Base-by-base conservation (phyloP, 202 grass and related monocot genomes). In the Dendrocalamus latiflorus region DNA sequence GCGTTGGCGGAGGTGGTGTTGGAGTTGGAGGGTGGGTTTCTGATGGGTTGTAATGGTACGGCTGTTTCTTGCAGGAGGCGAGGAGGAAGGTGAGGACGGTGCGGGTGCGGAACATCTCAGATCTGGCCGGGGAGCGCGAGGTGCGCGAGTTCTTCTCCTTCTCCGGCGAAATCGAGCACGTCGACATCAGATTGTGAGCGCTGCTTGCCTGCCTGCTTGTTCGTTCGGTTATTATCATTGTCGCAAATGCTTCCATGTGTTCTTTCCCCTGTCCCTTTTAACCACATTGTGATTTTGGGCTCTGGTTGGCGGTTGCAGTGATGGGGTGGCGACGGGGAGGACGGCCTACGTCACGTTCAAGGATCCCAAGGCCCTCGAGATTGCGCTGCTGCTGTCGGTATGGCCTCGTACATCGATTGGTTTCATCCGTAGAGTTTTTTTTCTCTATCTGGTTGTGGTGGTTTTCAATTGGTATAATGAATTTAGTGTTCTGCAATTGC, bases 71-170 rank as follows among this genome's bases (percentile, higher is more conserved):
- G 79, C 83, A 90, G 88, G 88, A 58, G 38, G 62, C 51, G 59
- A 69, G 66, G 67, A 74, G 60, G 79, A 68, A 62, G 87, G 90
- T 80, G 68, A 90, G 92, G 87, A 93, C 95, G 65, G 95, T 98
- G 85, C 77, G 83, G 75, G 95, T 95, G 78, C 74, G 90, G 60
- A 95, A 98, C 74, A 89, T 98, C 53, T 98, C 95, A 93, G 95
- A 98, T 98, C 95, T 95, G 85, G 90, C 89, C 0, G 88, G 91
- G 51, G 95, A 95, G 81, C 87, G 91, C 74, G 95, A 98, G 95
- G 92, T 95, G 86, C 90, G 93, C 30, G 90, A 98, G 81, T 98
- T 98, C 90, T 98, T 98, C 89, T 98, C 95, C 55, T 98, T 98
- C 64, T 93, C 96, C 14, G 96, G 96, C 16, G 96, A 95, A 75